Conservation (phyloP, 345 rosid species). For the Sisymbrium altissimum region DNA sequence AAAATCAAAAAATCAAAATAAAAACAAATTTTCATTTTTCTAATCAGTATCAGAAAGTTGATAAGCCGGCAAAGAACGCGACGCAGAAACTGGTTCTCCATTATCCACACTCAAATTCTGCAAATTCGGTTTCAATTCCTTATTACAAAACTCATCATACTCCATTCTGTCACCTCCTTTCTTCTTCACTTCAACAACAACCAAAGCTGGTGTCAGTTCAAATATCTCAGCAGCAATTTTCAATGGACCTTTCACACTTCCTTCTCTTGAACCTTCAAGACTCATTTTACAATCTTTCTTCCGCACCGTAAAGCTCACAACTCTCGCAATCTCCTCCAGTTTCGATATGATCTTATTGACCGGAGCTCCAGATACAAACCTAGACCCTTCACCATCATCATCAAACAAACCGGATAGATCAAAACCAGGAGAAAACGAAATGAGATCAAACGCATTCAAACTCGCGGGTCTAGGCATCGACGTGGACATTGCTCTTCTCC, state of each 20-base stretch:
- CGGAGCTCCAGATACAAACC: conserved; percentile 64
- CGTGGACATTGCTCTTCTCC: conserved; percentile 10
- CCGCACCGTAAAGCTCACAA: conserved; percentile 64
- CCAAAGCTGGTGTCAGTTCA: conserved; percentile 62
- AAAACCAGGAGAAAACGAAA: conserved; percentile 67
- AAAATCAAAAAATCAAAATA: not conserved
- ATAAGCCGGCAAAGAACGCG: conserved; percentile 21
- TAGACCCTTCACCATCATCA: conserved; percentile 58
- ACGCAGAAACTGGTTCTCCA: conserved; percentile 11
- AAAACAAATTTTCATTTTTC: not conserved
- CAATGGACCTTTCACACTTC: conserved; percentile 55
- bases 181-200: conserved; percentile 86
- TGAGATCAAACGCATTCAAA: conserved; percentile 68
- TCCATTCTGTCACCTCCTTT: conserved; percentile 83
- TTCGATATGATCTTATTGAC: conserved; percentile 56
- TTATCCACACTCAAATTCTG: conserved; percentile 56
- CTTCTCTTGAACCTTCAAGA: conserved; percentile 67
- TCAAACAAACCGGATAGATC: conserved; percentile 67
- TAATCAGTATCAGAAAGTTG: conserved; percentile 67
- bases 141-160: conserved; percentile 74
- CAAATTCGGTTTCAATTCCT: conserved; percentile 72
- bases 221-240: conserved; percentile 62
- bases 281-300: conserved; percentile 73
- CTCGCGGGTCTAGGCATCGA: conserved; percentile 60
- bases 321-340: conserved; percentile 62